Conservation (phyloP, 257 asterid species). For the Capsicum pubescens region DNA sequence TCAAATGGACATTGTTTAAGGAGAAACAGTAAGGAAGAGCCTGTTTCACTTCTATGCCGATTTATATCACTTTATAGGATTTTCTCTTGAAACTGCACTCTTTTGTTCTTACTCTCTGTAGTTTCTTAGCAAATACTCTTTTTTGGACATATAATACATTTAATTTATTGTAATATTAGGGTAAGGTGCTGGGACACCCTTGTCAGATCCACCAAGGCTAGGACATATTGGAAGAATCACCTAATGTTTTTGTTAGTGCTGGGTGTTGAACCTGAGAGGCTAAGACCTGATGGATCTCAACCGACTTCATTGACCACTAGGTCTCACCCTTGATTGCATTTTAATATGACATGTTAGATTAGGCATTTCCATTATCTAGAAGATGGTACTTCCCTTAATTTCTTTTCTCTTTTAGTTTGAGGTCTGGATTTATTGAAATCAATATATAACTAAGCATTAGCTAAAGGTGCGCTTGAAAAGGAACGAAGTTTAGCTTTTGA, state of each 20-base stretch:
- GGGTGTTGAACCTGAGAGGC: neutral
- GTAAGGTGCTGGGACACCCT: neutral
- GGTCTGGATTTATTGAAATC: conserved; percentile 10
- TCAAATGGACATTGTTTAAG: neutral
- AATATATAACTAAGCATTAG: neutral
- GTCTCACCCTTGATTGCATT: neutral
- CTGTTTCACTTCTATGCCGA: neutral
- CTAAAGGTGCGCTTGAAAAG: neutral
- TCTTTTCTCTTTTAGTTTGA: neutral
- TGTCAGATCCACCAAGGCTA: neutral
- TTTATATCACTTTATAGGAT: neutral
- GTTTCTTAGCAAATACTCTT: conserved; percentile 11
- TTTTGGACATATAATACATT: neutral
- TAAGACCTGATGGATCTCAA: neutral
- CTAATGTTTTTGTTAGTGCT: neutral
- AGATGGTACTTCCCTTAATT: neutral
- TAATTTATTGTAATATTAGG: neutral
- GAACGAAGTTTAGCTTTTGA: neutral
- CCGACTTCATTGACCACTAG: neutral
- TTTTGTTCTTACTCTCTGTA: neutral
- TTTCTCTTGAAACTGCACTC: neutral
- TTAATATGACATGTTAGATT: neutral
- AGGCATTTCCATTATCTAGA: conserved; percentile 2
- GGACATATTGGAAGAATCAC: neutral
- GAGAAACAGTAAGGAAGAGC: neutral